These are phyloP conservation scores for Malus sylvestris DNA, from an alignment of 306 rosid species.

Conservation along the genomic window DNA sequence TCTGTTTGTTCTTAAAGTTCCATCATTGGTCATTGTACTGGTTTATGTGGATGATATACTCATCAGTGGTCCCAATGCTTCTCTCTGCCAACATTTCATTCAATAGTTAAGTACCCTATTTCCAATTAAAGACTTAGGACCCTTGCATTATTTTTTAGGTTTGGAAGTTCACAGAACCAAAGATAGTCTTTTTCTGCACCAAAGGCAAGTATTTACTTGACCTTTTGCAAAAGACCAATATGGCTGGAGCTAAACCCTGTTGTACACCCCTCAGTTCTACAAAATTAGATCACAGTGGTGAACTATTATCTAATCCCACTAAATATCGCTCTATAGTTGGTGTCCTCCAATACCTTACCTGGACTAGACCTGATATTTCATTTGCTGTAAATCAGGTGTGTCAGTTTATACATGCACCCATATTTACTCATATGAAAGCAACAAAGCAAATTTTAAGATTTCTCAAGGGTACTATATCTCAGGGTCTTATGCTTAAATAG, in stretches of 20 bases:
- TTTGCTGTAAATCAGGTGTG: background rate
- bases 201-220: too few relatives aligned
- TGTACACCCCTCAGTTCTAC: background rate
- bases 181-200: too few relatives aligned
- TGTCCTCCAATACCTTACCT: background rate
- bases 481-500: background rate
- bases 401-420: background rate
- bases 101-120: too few relatives aligned
- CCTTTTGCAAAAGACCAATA: too few relatives aligned
- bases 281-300: too few relatives aligned
- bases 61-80: background rate
- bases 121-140: too few relatives aligned
- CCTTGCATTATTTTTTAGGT: too few relatives aligned
- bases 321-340: background rate
- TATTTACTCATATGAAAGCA: too few relatives aligned
- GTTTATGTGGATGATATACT: background rate
- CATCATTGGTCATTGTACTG: accelerated
- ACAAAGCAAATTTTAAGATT: too few relatives aligned
- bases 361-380: background rate
- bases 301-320: background rate
- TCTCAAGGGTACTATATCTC: background rate
- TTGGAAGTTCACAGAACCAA: too few relatives aligned
- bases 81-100: too few relatives aligned
- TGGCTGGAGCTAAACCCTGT: background rate
- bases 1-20: background rate